A percentile compares a stretch with the other conserved stretches of the same genome.
Evolutionary conservation across 257 asterid genomes (phyloP).

Genomic region (Anisodus acutangulus): DNA sequence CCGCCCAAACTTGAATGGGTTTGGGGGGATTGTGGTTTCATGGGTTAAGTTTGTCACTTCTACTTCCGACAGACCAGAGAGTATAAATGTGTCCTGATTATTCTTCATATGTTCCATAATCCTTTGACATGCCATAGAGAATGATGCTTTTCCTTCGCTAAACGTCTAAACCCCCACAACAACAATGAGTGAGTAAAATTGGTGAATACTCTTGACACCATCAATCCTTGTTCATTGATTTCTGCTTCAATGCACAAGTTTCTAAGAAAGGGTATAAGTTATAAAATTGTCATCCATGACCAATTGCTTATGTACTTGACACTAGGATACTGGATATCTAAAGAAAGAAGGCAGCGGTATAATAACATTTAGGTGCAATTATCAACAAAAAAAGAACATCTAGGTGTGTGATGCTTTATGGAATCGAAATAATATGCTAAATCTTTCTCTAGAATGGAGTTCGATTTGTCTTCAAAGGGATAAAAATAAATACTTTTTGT

Average conservation of each 20-base stretch:
- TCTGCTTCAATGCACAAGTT: neutral
- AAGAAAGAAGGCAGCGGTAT: neutral
- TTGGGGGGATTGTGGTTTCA: no score
- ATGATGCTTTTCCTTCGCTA: neutral
- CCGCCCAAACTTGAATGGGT: no score
- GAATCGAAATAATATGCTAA: neutral
- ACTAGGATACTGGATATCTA: neutral
- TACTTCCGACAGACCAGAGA: neutral
- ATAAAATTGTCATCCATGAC: neutral
- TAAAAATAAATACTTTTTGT: neutral
- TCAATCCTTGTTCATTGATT: neutral
- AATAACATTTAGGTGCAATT: neutral
- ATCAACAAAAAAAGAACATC: neutral
- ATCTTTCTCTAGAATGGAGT: neutral
- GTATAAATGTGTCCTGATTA: neutral
- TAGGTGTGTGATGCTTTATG: neutral
- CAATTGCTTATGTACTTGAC: neutral
- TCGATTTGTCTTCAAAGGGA: neutral
- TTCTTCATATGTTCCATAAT: neutral
- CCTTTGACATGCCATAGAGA: conserved; percentile 12
- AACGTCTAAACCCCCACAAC: neutral
- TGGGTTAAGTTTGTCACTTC: no score
- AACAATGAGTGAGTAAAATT: neutral
- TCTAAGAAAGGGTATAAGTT: neutral
- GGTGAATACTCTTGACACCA: neutral